A percentile compares a stretch with the other conserved stretches of the same genome.
Conservation (phyloP, 345 rosid species). For the Linum tenue region DNA sequence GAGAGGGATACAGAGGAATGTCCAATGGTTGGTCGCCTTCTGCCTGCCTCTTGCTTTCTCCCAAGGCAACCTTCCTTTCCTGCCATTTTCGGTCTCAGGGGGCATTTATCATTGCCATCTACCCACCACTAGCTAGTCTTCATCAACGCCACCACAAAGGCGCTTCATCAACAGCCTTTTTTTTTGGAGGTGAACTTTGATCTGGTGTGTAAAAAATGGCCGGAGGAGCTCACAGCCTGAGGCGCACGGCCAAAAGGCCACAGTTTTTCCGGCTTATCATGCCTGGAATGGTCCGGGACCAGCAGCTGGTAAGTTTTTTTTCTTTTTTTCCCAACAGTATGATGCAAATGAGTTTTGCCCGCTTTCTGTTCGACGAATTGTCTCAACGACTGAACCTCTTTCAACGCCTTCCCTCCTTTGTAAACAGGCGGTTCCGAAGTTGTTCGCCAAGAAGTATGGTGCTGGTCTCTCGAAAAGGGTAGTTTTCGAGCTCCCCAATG, state of each 20-base stretch:
- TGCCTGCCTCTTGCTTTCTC: no score
- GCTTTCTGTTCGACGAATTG: not conserved
- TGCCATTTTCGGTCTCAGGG: no score
- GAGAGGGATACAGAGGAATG: no score
- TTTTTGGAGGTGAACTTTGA: no score
- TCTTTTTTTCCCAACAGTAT: no score
- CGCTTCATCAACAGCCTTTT: no score
- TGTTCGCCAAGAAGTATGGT: not conserved
- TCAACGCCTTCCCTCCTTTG: no score
- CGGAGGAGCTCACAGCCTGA: not conserved
- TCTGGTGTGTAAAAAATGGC: not conserved
- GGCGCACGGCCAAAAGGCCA: not conserved
- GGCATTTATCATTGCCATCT: no score
- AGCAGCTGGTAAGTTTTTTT: not conserved
- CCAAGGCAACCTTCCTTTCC: no score
- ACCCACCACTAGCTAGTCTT: no score
- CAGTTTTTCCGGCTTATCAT: not conserved
- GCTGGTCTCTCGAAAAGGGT: not conserved
- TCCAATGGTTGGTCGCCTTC: no score
- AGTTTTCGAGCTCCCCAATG: not conserved
- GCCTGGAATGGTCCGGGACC: not conserved
- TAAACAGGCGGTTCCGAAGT: not conserved
- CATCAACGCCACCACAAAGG: no score
- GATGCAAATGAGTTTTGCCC: not conserved
- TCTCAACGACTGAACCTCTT: not conserved